A percentile compares a stretch with the other conserved stretches of the same genome.
phyloP scores from a whole-genome alignment of 768 basidiomycete species.

The Auriscalpium microsporum region DNA sequence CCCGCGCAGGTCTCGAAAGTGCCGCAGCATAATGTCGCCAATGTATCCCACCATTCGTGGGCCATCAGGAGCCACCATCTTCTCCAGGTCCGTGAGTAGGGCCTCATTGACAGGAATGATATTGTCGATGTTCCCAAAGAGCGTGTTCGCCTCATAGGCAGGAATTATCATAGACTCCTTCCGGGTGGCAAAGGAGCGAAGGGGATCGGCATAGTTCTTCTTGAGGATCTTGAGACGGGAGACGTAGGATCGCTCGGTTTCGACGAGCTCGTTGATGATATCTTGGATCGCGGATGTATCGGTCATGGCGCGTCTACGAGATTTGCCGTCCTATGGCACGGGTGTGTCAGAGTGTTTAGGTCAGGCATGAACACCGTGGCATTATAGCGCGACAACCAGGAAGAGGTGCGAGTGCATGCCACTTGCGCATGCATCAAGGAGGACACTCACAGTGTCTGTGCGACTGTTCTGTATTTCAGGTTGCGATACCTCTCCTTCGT shows the following conservation, averaged over 20 bases:
- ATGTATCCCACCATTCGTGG: conserved; percentile 49
- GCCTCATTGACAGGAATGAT: conserved; percentile 84
- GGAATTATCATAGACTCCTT: conserved; percentile 85
- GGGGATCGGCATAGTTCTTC: conserved; percentile 82
- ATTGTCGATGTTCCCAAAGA: conserved; percentile 92
- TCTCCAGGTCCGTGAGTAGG: conserved; percentile 77
- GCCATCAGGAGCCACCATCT: conserved; percentile 60
- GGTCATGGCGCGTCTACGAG: conserved; percentile 49
- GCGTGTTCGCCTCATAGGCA: conserved; percentile 81
- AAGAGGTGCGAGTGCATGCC: too few relatives aligned
- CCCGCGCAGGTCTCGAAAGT: conserved; percentile 76
- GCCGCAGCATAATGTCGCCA: conserved; percentile 78
- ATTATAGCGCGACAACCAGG: neutral
- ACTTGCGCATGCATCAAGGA: too few relatives aligned
- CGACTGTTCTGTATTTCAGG: conserved; percentile 28
- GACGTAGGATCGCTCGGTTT: conserved; percentile 86
- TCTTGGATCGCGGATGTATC: conserved; percentile 60
- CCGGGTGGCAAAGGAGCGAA: conserved; percentile 76
- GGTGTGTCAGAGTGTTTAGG: too few relatives aligned
- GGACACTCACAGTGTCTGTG: conserved; percentile 19
- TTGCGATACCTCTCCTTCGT: conserved; percentile 33
- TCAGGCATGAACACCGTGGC: neutral
- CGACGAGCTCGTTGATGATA: conserved; percentile 78
- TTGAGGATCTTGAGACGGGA: conserved; percentile 76
- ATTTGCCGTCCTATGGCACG: conserved; percentile 12